phyloP scores from a whole-genome alignment of 768 basidiomycete species.

The Agrocybe pediades region DNA sequence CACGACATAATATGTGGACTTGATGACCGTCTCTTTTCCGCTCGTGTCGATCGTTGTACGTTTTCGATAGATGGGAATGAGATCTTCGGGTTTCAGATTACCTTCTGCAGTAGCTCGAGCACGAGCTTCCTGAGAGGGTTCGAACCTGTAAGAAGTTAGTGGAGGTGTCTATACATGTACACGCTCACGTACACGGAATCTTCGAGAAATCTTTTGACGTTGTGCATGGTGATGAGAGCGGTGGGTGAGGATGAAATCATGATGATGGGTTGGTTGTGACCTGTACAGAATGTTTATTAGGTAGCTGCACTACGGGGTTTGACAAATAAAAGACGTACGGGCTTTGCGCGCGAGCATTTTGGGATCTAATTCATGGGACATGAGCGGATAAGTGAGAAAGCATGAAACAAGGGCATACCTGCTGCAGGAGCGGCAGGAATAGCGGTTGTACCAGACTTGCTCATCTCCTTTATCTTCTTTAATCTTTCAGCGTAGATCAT shows the following conservation, averaged over 20 bases:
- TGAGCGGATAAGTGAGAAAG: background rate
- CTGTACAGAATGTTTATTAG: constrained; percentile 34
- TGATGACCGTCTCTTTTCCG: constrained; percentile 59
- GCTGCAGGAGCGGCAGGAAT: constrained; percentile 39
- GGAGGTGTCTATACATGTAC: background rate
- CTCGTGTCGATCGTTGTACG: constrained; percentile 70
- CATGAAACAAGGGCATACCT: constrained; percentile 27
- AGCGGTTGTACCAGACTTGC: constrained; percentile 47
- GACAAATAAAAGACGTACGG: constrained; percentile 43
- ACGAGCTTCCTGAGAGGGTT: constrained; percentile 75
- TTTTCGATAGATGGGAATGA: constrained; percentile 86
- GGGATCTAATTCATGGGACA: constrained; percentile 38
- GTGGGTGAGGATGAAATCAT: constrained; percentile 97
- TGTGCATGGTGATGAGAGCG: constrained; percentile 96
- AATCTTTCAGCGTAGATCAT: constrained; percentile 72
- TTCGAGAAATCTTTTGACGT: constrained; percentile 92
- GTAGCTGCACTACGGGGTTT: background rate
- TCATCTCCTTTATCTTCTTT: constrained; percentile 73
- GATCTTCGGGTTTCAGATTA: constrained; percentile 75
- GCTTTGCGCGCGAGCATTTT: constrained; percentile 72
- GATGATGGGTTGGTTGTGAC: constrained; percentile 88
- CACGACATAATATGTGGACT: constrained; percentile 79
- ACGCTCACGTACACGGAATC: constrained; percentile 66
- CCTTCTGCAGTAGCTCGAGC: constrained; percentile 69
- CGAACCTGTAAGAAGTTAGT: constrained; percentile 48